Conservation (phyloP, 352 stramenopile species). For the Phytopythium kandeliae region DNA sequence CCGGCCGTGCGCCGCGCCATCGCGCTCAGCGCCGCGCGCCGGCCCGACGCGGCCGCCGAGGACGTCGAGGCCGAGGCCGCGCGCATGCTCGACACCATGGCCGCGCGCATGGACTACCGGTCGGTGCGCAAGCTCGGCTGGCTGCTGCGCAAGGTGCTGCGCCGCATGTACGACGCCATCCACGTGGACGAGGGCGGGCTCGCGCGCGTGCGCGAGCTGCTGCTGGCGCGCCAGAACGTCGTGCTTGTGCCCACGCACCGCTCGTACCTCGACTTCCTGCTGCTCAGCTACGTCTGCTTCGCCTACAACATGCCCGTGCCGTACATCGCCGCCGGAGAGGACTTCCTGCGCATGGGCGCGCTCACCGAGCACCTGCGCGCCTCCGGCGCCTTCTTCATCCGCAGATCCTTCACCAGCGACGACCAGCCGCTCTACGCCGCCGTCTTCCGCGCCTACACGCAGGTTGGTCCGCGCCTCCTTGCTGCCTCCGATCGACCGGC, state of each 20-base stretch:
- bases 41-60: constrained; percentile 21
- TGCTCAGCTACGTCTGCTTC: constrained; percentile 87
- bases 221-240: constrained; percentile 45
- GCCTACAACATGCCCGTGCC: constrained; percentile 84
- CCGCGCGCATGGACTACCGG: constrained; percentile 68
- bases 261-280: constrained; percentile 82
- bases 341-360: constrained; percentile 73
- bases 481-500: too few species aligned
- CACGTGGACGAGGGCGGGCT: constrained; percentile 79
- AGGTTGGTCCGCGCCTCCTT: constrained; percentile 15
- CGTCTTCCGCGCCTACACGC: constrained; percentile 79
- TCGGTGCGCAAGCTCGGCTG: constrained; percentile 74
- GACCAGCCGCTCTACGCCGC: constrained; percentile 68
- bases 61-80: constrained; percentile 55
- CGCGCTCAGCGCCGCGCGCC: constrained; percentile 19
- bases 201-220: constrained; percentile 55
- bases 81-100: constrained; percentile 70
- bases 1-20: constrained; percentile 54
- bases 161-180: constrained; percentile 85
- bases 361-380: constrained; percentile 60
- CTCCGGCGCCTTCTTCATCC: constrained; percentile 78
- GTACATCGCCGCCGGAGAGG: constrained; percentile 73
- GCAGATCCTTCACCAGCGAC: constrained; percentile 49
- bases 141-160: constrained; percentile 77
- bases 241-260: constrained; percentile 84